Conservation (phyloP, 148 eudicot species). For the Camellia japonica region DNA sequence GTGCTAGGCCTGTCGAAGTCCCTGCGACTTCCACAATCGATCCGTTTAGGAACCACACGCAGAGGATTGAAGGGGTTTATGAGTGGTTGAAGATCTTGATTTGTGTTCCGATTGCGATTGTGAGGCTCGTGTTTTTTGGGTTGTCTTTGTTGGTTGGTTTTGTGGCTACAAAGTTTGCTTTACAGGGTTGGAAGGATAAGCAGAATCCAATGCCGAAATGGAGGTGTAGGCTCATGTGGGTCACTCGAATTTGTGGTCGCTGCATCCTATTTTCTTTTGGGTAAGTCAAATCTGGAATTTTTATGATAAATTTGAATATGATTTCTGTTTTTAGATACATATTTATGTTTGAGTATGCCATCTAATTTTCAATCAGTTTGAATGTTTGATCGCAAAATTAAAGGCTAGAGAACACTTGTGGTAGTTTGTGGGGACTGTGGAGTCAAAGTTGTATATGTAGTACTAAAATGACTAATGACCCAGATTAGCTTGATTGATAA, state of each 20-base stretch:
- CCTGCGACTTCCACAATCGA: constrained; percentile 52
- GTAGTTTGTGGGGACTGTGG: too few relatives aligned
- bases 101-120: constrained; percentile 55
- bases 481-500: too few relatives aligned
- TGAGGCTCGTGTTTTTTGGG: constrained; percentile 67
- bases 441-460: too few relatives aligned
- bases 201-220: constrained; percentile 82
- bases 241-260: constrained; percentile 68
- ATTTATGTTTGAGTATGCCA: background rate
- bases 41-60: constrained; percentile 82
- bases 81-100: constrained; percentile 84
- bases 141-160: constrained; percentile 60
- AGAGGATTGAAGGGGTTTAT: constrained; percentile 60
- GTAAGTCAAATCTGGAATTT: constrained; percentile 27
- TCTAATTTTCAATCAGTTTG: background rate
- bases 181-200: constrained; percentile 81
- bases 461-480: too few relatives aligned
- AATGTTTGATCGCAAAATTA: background rate
- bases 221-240: constrained; percentile 82
- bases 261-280: constrained; percentile 89
- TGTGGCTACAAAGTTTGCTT: constrained; percentile 61
- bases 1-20: constrained; percentile 36
- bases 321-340: background rate
- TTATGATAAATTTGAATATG: background rate
- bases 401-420: background rate